A percentile compares a stretch with the other conserved stretches of the same genome.
phyloP scores from a whole-genome alignment of 345 rosid species.

The Ricinus communis region DNA sequence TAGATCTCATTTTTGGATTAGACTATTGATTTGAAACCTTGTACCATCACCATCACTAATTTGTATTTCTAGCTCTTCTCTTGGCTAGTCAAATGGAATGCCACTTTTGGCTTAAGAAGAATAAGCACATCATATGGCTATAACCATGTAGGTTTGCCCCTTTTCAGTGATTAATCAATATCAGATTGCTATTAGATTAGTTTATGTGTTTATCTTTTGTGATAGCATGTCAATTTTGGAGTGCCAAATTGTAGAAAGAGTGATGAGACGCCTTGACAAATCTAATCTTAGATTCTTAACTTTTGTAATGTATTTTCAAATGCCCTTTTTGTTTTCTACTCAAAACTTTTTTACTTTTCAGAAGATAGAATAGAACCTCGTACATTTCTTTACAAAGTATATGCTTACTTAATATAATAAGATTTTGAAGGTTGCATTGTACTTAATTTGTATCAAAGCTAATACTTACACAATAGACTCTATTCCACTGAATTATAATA shows the following conservation, averaged over 20 bases:
- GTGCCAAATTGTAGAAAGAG: conserved; percentile 5
- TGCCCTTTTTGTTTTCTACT: too few species aligned
- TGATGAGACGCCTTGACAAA: conserved; percentile 20
- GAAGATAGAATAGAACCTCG: too few species aligned
- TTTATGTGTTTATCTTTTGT: neutral
- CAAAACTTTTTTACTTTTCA: too few species aligned
- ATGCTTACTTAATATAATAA: too few species aligned
- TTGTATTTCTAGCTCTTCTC: neutral
- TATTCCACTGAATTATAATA: too few species aligned
- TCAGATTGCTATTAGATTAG: conserved; percentile 8
- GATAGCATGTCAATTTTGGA: conserved; percentile 2
- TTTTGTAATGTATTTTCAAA: too few species aligned
- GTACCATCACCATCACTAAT: neutral
- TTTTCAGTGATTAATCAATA: conserved; percentile 22
- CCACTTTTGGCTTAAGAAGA: conserved; percentile 9
- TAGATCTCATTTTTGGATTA: conserved; percentile 1
- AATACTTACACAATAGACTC: too few species aligned
- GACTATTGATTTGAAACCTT: conserved; percentile 17
- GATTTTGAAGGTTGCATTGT: too few species aligned
- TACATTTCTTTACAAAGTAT: too few species aligned
- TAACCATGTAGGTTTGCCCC: neutral
- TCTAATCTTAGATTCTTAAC: neutral
- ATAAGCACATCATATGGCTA: conserved; percentile 16
- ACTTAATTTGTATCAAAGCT: too few species aligned
- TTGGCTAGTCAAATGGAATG: neutral